phyloP scores from a whole-genome alignment of 2,329 filamentous ascomycete species.

The Colletotrichum sp. region DNA sequence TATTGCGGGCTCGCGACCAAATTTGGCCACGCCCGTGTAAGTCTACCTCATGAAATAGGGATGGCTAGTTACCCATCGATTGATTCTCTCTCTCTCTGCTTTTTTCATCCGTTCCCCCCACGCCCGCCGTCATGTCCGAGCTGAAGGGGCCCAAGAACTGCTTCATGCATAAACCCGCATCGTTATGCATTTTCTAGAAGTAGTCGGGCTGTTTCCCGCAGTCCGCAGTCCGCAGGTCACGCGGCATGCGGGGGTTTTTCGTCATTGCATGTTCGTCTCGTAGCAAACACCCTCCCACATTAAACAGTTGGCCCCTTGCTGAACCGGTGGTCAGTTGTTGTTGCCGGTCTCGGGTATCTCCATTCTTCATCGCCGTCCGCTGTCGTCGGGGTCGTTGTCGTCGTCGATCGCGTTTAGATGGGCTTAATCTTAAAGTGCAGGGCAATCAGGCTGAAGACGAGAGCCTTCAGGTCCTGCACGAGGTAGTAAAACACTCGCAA shows the following conservation, averaged over 20 bases:
- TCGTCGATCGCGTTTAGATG: constrained; percentile 50
- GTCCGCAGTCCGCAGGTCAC: not conserved
- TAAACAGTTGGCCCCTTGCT: not conserved
- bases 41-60: constrained; percentile 2
- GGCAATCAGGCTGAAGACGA: constrained; percentile 95
- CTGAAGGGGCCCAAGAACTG: constrained; percentile 12
- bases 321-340: not conserved
- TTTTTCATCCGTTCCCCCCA: constrained; percentile 10
- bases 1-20: not conserved
- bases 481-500: constrained; percentile 98
- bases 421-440: constrained; percentile 97
- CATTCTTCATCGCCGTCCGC: constrained; percentile 9
- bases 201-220: not conserved
- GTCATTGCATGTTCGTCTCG: constrained; percentile 8
- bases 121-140: constrained; percentile 11
- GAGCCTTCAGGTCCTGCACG: constrained; percentile 93
- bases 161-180: constrained; percentile 8
- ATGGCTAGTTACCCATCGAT: not conserved
- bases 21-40: not conserved
- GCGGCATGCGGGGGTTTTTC: not conserved
- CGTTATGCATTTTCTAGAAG: constrained; percentile 12
- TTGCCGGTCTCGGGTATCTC: constrained; percentile 27
- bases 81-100: not conserved
- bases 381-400: not conserved
- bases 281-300: not conserved